Conservation (phyloP, 352 stramenopile genomes). For the Globisporangium sylvaticum region DNA sequence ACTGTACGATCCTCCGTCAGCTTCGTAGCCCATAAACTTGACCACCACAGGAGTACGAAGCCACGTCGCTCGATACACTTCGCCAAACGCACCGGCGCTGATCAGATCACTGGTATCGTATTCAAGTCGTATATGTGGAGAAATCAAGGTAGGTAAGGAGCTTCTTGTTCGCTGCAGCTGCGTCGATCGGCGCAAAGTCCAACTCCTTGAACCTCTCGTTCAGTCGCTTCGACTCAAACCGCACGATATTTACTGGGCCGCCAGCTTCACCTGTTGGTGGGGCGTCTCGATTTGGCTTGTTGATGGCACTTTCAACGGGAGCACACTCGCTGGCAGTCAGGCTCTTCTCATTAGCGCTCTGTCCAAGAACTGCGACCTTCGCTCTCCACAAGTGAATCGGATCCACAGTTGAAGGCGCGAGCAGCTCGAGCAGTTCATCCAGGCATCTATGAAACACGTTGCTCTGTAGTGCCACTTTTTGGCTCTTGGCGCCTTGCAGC, state of each 20-base stretch:
- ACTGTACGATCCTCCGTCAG: neutral
- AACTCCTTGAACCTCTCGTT: neutral
- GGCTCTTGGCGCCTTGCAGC: neutral
- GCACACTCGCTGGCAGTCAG: neutral
- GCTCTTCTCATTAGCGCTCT: too few species aligned
- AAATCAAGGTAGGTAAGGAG: neutral
- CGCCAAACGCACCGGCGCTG: neutral
- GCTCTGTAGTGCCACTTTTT: neutral
- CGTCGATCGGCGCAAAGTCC: neutral
- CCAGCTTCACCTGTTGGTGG: neutral
- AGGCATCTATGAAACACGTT: neutral
- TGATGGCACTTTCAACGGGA: neutral
- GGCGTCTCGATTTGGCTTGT: neutral
- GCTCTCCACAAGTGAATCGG: neutral
- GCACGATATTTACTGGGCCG: neutral
- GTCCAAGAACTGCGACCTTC: too few species aligned
- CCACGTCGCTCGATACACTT: neutral
- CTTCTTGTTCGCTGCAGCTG: neutral
- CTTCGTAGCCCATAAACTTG: slow-evolving; percentile 10
- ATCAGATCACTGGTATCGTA: neutral
- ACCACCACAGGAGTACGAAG: slow-evolving; percentile 1
- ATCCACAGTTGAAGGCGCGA: neutral
- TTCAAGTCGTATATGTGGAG: slow-evolving; percentile 1
- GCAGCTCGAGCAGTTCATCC: slow-evolving; percentile 2
- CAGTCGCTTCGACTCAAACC: neutral